phyloP scores from a whole-genome alignment of 192 early-diverging fungal genomes.

The Rhizoclosmatium globosum region DNA sequence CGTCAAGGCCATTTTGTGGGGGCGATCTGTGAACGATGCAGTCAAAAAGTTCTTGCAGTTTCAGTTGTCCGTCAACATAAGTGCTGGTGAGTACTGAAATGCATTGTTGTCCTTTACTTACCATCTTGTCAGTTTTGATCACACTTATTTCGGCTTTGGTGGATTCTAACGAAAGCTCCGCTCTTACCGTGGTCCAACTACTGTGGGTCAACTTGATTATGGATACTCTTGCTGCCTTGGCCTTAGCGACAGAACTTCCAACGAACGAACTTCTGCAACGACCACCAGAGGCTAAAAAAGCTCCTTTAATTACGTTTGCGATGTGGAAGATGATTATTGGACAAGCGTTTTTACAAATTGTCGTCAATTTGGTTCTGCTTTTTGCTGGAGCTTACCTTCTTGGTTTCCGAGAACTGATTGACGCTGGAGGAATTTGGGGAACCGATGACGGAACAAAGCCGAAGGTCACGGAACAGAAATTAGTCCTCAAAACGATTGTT shows the following conservation, averaged over 20 bases:
- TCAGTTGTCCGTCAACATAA: constrained; percentile 93
- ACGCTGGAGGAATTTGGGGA: constrained; percentile 33
- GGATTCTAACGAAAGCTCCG: constrained; percentile 66
- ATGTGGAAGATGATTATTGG: constrained; percentile 96
- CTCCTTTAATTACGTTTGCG: constrained; percentile 79
- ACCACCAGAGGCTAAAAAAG: constrained; percentile 76
- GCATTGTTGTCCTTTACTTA: not conserved
- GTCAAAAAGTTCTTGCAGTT: constrained; percentile 98
- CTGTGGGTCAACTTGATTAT: constrained; percentile 97
- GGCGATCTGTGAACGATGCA: constrained; percentile 90
- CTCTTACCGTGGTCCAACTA: constrained; percentile 89
- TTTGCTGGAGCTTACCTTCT: constrained; percentile 34
- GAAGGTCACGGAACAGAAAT: constrained; percentile 13
- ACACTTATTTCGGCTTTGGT: not conserved
- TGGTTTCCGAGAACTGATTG: constrained; percentile 32
- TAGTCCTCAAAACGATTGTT: constrained; percentile 72
- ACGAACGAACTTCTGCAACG: constrained; percentile 83
- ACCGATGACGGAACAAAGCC: not conserved
- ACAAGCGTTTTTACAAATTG: constrained; percentile 90
- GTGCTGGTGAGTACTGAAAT: constrained; percentile 20
- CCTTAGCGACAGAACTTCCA: constrained; percentile 92
- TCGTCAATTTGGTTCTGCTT: constrained; percentile 66
- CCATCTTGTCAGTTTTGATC: not conserved
- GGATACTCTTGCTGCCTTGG: constrained; percentile 91
- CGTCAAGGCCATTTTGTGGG: constrained; percentile 95